Evolutionary conservation across 192 early-diverging fungal genomes (phyloP).

Genomic region (Hyaloraphidium curvatum): DNA sequence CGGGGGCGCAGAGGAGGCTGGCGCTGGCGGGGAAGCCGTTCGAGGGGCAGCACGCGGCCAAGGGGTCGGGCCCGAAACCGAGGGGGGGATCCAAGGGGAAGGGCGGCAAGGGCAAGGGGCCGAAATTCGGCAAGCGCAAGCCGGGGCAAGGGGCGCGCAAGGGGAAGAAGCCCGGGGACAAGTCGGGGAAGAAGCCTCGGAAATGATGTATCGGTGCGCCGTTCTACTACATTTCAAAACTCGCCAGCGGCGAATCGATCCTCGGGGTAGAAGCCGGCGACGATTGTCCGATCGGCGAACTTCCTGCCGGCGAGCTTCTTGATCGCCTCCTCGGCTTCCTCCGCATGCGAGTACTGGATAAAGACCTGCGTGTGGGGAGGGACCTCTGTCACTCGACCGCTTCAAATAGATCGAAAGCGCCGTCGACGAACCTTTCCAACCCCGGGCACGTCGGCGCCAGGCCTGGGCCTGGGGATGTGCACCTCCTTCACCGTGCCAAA

Average conservation of each 20-base stretch:
- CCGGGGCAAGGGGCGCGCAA: too few relatives aligned
- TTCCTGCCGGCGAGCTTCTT: constrained; percentile 74
- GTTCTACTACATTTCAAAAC: constrained; percentile 31
- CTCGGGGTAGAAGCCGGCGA: constrained; percentile 65
- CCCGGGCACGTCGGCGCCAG: constrained; percentile 34
- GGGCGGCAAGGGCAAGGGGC: too few relatives aligned
- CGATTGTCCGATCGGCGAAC: constrained; percentile 82
- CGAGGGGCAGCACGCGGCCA: too few relatives aligned
- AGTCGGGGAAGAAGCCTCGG: too few relatives aligned
- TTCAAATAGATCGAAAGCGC: not conserved
- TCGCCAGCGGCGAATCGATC: constrained; percentile 45
- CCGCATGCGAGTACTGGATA: constrained; percentile 43
- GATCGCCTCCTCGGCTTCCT: constrained; percentile 45
- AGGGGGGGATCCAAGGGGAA: too few relatives aligned
- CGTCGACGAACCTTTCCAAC: constrained; percentile 53
- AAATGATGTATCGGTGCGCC: too few relatives aligned
- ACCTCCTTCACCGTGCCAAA: constrained; percentile 66
- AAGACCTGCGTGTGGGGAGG: constrained; percentile 42
- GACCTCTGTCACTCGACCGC: not conserved
- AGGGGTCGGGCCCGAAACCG: too few relatives aligned
- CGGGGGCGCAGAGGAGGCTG: too few relatives aligned
- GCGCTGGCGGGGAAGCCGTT: too few relatives aligned
- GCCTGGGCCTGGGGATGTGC: constrained; percentile 60
- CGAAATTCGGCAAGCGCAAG: too few relatives aligned
- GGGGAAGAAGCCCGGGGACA: too few relatives aligned